Percentiles rank a stretch among this genome's conserved stretches.
Evolutionary conservation across 306 rosid genomes (phyloP).

Genomic region (Fragaria iinumae): DNA sequence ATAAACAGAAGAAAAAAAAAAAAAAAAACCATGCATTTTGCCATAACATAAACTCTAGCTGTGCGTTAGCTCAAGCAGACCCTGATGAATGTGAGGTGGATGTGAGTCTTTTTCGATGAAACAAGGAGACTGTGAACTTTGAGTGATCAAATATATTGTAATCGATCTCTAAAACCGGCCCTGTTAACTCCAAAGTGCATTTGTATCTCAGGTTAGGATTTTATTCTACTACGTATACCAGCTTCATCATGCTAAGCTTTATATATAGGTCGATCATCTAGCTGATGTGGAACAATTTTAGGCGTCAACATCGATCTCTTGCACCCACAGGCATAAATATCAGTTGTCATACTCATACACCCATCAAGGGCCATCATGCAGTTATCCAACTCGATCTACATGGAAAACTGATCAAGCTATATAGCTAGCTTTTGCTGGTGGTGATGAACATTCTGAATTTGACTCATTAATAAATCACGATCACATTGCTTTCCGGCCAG

Average conservation of each 20-base stretch:
- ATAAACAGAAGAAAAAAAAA: too few species aligned
- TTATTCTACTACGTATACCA: background rate
- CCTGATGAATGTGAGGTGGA: too few species aligned
- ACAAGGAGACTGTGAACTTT: too few species aligned
- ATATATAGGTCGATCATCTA: background rate
- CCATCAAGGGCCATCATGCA: background rate
- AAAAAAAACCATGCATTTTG: background rate
- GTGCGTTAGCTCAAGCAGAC: too few species aligned
- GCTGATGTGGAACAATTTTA: background rate
- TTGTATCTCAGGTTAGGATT: background rate
- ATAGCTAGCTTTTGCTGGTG: background rate
- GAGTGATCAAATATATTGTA: background rate
- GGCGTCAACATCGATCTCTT: background rate
- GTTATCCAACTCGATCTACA: background rate
- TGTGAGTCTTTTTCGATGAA: too few species aligned
- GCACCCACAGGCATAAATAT: background rate
- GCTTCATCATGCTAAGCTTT: background rate
- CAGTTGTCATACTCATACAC: background rate
- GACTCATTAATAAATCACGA: background rate
- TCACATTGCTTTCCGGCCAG: constrained; percentile 15
- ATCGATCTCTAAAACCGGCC: background rate
- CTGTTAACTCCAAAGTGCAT: background rate
- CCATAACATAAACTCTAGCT: too few species aligned
- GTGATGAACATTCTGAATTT: background rate
- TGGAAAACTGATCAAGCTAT: background rate